These are phyloP conservation scores for Fraxinus sp. DNA, from an alignment of 305 asterid species.

Conservation along the genomic window DNA sequence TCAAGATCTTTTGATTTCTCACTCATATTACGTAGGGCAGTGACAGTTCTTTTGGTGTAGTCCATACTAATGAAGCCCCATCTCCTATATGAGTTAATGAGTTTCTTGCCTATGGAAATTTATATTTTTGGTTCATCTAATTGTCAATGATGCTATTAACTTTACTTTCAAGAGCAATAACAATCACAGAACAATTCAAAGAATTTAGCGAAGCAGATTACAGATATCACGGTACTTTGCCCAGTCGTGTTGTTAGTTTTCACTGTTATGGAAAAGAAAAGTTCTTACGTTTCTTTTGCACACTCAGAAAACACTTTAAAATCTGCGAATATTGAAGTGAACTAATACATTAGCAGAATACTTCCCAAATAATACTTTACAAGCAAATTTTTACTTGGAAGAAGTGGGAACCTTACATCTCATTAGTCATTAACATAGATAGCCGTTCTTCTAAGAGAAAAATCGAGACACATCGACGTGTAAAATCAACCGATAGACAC, in stretches of 20 bases:
- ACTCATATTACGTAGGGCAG: background rate
- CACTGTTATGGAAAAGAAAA: background rate
- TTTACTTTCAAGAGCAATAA: background rate
- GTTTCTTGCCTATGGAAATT: background rate
- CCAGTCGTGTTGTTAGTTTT: background rate
- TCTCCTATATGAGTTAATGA: no score
- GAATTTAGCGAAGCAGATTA: background rate
- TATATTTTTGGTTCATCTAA: background rate
- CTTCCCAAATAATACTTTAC: background rate
- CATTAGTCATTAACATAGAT: background rate
- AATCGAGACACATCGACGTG: background rate
- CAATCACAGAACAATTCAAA: background rate
- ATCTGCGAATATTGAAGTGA: background rate
- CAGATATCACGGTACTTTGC: background rate
- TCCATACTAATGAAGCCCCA: background rate
- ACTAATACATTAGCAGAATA: background rate
- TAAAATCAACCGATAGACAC: background rate
- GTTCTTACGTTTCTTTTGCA: background rate
- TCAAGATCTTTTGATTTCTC: background rate
- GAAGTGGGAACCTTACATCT: background rate
- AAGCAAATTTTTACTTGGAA: background rate
- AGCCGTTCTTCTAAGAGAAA: background rate
- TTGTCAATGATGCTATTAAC: background rate
- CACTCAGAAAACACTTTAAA: background rate
- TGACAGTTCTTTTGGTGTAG: background rate